These are phyloP conservation scores for Flaveria ramosissima DNA, from an alignment of 129 eudicot species.

Conservation along the genomic window DNA sequence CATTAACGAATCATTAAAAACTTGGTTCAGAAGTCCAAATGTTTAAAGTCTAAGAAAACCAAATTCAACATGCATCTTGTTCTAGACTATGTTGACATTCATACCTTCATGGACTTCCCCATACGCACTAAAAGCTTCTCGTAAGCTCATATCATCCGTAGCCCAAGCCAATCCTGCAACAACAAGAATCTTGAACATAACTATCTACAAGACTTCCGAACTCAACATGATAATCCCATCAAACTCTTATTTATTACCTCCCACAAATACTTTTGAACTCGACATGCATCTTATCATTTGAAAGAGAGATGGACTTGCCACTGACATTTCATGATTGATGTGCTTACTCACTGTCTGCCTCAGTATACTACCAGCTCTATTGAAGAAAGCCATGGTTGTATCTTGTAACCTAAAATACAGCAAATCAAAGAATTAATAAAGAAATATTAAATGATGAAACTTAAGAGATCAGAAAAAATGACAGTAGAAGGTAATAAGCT, in stretches of 20 bases:
- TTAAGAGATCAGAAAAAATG: not conserved
- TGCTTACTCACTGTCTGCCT: conserved; percentile 50
- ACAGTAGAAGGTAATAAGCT: not conserved
- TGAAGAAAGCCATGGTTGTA: conserved; percentile 67
- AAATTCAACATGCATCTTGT: not conserved
- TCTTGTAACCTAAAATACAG: conserved; percentile 41
- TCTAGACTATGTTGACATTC: not conserved
- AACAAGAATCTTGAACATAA: conserved; percentile 7
- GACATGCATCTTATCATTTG: conserved; percentile 87
- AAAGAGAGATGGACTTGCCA: conserved; percentile 56
- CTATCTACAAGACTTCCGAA: not conserved
- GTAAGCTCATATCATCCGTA: conserved; percentile 60
- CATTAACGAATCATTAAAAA: not conserved
- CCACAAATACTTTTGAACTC: conserved; percentile 63
- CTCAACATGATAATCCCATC: not conserved
- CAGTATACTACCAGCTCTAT: conserved; percentile 55
- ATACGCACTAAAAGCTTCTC: conserved; percentile 66
- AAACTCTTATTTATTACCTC: conserved; percentile 46
- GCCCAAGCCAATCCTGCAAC: conserved; percentile 75
- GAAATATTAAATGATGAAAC: not conserved
- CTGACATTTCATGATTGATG: conserved; percentile 45
- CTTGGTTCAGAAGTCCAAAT: not conserved
- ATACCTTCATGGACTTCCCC: conserved; percentile 86
- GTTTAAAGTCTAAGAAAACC: not conserved
- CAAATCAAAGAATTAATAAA: not conserved